Evolutionary conservation across 106 monocot genomes (phyloP).

Genomic region (Dendrobium catenatum): DNA sequence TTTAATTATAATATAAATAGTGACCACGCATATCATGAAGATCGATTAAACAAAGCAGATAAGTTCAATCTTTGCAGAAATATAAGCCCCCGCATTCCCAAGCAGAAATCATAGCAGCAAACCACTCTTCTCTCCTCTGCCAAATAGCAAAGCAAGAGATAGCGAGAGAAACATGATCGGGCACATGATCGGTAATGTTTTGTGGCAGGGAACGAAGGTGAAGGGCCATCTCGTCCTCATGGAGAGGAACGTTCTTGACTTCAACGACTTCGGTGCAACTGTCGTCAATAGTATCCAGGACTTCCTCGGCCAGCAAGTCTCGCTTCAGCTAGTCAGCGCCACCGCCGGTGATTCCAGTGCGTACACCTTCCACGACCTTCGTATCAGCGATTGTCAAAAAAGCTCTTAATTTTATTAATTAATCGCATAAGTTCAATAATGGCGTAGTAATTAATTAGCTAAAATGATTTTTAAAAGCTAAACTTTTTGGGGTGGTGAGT

Average conservation of each 20-base stretch:
- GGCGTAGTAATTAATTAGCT: too few relatives aligned
- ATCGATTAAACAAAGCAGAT: background rate
- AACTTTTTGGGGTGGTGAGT: slow-evolving; percentile 13
- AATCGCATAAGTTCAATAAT: background rate
- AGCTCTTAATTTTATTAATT: background rate
- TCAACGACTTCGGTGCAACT: slow-evolving; percentile 26
- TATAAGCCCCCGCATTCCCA: too few relatives aligned
- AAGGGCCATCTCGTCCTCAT: slow-evolving; percentile 30
- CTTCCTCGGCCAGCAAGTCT: slow-evolving; percentile 29
- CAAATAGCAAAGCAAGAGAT: background rate
- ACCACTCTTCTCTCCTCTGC: background rate
- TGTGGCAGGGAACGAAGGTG: background rate
- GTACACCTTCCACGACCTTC: background rate
- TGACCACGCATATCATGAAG: background rate
- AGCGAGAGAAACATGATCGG: background rate
- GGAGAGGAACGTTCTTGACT: slow-evolving; percentile 29
- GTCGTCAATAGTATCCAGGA: slow-evolving; percentile 25
- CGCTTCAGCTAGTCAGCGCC: slow-evolving; percentile 23
- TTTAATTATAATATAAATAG: background rate
- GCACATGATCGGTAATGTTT: background rate
- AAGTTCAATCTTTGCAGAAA: background rate
- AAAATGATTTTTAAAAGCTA: background rate
- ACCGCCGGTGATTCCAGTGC: slow-evolving; percentile 13
- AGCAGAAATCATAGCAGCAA: background rate
- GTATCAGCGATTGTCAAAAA: background rate